Percentiles rank a stretch among this genome's conserved stretches.
phyloP scores from a whole-genome alignment of 2,329 filamentous ascomycete genomes.

The Penicillium olsonii region DNA sequence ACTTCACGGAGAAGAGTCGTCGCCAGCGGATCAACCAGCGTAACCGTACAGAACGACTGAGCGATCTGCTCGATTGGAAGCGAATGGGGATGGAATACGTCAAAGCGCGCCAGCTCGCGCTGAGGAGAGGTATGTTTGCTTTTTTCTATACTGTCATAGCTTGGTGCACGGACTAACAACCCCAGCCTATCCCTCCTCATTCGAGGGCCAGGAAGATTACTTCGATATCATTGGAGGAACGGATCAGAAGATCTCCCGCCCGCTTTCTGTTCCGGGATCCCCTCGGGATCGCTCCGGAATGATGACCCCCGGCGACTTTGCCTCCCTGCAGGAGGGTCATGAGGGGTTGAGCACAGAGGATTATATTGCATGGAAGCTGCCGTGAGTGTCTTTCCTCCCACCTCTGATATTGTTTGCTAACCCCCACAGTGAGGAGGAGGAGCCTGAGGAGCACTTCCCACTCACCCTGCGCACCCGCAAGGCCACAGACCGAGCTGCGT shows the following conservation, averaged over 20 bases:
- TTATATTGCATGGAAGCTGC: conserved; percentile 96
- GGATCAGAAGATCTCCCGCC: conserved; percentile 92
- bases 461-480: conserved; percentile 62
- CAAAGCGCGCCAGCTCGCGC: conserved; percentile 89
- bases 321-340: conserved; percentile 88
- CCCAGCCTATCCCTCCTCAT: conserved; percentile 81
- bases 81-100: conserved; percentile 99
- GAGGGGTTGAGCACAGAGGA: conserved; percentile 95
- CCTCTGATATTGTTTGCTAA: conserved; percentile 12
- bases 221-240: conserved; percentile 89
- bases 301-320: conserved; percentile 99
- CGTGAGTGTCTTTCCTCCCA: conserved; percentile 69
- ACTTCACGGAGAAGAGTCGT: conserved; percentile 89
- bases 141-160: not conserved
- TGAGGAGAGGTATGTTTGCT: conserved; percentile 63
- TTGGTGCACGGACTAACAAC: conserved; percentile 14
- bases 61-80: conserved; percentile 97
- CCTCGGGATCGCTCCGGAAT: conserved; percentile 88
- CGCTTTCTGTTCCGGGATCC: conserved; percentile 90
- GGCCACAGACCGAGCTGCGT: conserved; percentile 35
- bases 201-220: conserved; percentile 73
- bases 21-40: conserved; percentile 98
- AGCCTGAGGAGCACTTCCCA: conserved; percentile 75
- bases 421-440: conserved; percentile 78
- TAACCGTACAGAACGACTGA: conserved; percentile 91